Evolutionary conservation across 2,329 filamentous ascomycete genomes (phyloP), one percentile per base, ranked within the genome.

Genomic region (Penicillium sp.): DNA sequence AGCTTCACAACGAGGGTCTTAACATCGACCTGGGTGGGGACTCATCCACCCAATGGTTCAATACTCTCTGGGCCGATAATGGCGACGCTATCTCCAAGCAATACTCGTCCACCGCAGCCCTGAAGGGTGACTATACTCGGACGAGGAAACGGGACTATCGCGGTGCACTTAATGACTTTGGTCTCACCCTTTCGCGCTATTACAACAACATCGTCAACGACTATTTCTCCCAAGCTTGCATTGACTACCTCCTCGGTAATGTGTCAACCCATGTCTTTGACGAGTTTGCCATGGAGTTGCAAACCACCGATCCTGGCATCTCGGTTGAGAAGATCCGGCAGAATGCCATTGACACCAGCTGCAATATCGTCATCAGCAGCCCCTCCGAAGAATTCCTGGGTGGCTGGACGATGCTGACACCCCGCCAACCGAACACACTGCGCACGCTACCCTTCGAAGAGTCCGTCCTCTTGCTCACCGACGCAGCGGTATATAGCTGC

Each of bases 121-220:
- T 99, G 77, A 99, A 99, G 73, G 95, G 95, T 8, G 95, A 99
- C 75, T 99, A 94, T 72, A 99, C 95, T 1, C 86, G 95, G 47
- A 97, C 93, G 2, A 85, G 89, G 58, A 96, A 96, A 77, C 86
- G 95, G 48, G 90, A 98, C 72, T 95, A 96, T 69, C 88, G 91
- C 1, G 95, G 95, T 2, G 94, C 94, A 0, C 77, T 99, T 59
- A 96, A 94, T 38, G 95, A 99, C 71, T 87, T 97, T 53, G 91
- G 92, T 0, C 82, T 98, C 52, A 97, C 93, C 0, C 81, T 99
- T 43, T 94, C 91, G 6, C 71, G 76, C 8, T 88, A 88, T 71
- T 89, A 87, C 71, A 89, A 84, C 71, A 98, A 96, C 66, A 95
- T 98, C 77, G 92, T 99, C 65, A 96, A 96, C 67, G 95, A 99